A percentile compares a stretch with the other conserved stretches of the same genome.
Conservation (phyloP, 2,329 filamentous ascomycete genomes). For the Penicillium sp. region DNA sequence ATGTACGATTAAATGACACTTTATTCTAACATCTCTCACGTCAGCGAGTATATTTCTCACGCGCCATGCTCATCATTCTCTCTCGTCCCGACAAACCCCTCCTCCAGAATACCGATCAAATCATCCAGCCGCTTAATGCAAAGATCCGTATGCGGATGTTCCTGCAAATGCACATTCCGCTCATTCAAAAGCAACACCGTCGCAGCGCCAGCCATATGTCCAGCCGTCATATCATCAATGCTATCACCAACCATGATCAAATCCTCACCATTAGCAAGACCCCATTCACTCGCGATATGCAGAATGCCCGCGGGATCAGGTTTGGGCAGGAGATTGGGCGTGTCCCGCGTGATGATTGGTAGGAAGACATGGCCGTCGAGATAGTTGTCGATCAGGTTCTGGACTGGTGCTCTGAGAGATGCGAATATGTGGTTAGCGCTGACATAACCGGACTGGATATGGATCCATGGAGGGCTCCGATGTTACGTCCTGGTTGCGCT, state of each 20-base stretch:
- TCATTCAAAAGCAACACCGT: conserved; percentile 86
- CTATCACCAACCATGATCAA: conserved; percentile 62
- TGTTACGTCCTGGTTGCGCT: background rate
- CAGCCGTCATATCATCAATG: conserved; percentile 90
- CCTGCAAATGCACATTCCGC: conserved; percentile 67
- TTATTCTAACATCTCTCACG: background rate
- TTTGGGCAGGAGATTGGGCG: conserved; percentile 65
- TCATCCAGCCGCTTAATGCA: conserved; percentile 72
- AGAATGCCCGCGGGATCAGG: conserved; percentile 83
- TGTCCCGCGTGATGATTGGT: conserved; percentile 82
- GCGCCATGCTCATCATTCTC: conserved; percentile 17
- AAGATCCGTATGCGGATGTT: conserved; percentile 74
- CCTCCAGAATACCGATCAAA: conserved; percentile 69
- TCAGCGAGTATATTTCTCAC: background rate
- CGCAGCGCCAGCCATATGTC: conserved; percentile 75
- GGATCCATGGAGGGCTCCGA: background rate
- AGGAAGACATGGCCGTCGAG: conserved; percentile 65
- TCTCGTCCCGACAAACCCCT: conserved; percentile 62
- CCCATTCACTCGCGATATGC: conserved; percentile 79
- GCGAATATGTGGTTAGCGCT: background rate
- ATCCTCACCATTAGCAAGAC: conserved; percentile 50
- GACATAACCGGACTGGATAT: background rate
- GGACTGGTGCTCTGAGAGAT: conserved; percentile 38
- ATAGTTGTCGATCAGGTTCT: conserved; percentile 63
- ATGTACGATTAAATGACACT: background rate